phyloP scores from a whole-genome alignment of 2,329 filamentous ascomycete species.

The Diatrype stigma region DNA sequence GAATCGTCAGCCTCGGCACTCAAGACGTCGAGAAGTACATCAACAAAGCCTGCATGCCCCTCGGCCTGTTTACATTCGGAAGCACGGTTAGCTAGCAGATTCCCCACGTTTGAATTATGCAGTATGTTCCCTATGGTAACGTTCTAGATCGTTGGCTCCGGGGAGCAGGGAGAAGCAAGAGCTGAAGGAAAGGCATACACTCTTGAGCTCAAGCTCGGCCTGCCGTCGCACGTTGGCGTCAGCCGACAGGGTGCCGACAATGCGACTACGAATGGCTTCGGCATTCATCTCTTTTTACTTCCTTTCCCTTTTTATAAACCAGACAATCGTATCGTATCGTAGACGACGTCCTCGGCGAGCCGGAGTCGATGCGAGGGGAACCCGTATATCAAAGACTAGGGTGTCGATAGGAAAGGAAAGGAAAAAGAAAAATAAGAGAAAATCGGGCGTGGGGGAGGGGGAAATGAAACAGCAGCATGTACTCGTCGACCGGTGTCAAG shows the following conservation, averaged over 20 bases:
- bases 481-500: not conserved
- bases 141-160: not conserved
- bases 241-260: slow-evolving; percentile 69
- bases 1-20: slow-evolving; percentile 81
- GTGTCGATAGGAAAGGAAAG: not conserved
- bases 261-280: slow-evolving; percentile 69
- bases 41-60: slow-evolving; percentile 82
- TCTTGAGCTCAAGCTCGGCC: slow-evolving; percentile 77
- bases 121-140: no score
- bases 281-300: slow-evolving; percentile 59
- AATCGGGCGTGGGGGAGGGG: not conserved
- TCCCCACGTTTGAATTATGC: no score
- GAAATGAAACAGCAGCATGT: not conserved
- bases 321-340: not conserved
- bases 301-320: not conserved
- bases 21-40: slow-evolving; percentile 85
- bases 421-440: not conserved
- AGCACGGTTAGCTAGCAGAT: not conserved
- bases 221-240: slow-evolving; percentile 71
- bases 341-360: not conserved
- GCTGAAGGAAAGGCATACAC: slow-evolving; percentile 49
- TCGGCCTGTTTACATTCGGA: slow-evolving; percentile 62
- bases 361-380: not conserved
- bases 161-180: slow-evolving; percentile 2
- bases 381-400: not conserved